Base-by-base conservation (phyloP, 495 filamentous ascomycete species). In the Pyrenopolyporus hunteri region DNA sequence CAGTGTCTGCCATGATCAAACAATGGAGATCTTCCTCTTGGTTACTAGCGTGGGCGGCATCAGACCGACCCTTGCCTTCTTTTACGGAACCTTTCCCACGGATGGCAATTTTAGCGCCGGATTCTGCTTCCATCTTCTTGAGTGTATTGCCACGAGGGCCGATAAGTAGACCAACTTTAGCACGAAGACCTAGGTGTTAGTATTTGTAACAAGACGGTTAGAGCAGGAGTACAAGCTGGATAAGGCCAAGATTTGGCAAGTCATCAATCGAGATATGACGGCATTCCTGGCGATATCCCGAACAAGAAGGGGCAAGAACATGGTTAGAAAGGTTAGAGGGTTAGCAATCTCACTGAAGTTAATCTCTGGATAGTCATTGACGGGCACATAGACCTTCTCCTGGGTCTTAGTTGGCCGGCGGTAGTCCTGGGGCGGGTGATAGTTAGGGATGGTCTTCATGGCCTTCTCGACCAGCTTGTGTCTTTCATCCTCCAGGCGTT, bases 341-440 rank as follows among this genome's bases (percentile, higher is more conserved):
- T 96, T 96, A 95, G 92, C 87, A 89, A 93, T 93, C 93, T 90
- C 97, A 98, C 94, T 98, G 91, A 98, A 99, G 90, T 99, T 99
- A 90, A 99, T 97, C 79, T 98, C 95, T 83, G 95, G 95, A 80
- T 99, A 99, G 78, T 99, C 95, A 87, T 98, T 98, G 80, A 98
- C 94, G 70, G 94, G 94, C 72, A 98, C 94, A 75, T 98, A 98
- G 87, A 98, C 93, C 85, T 98, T 98, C 86, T 98, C 94, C 78
- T 97, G 92, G 70, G 94, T 97, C 89, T 98, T 98, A 70, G 92
- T 96, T 31, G 94, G 94, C 51, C 94, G 91, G 73, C 94, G 90
- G 74, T 98, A 98, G 75, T 98, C 94, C 79, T 91, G 87, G 33
- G 94, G 94, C 67, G 94, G 93, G 74, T 97, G 90, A 69, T 98